Percentiles rank a stretch among this genome's conserved stretches.
Conservation (phyloP, 1,139 yeast genomes). For the Suzukiozyma palmioleophila region DNA sequence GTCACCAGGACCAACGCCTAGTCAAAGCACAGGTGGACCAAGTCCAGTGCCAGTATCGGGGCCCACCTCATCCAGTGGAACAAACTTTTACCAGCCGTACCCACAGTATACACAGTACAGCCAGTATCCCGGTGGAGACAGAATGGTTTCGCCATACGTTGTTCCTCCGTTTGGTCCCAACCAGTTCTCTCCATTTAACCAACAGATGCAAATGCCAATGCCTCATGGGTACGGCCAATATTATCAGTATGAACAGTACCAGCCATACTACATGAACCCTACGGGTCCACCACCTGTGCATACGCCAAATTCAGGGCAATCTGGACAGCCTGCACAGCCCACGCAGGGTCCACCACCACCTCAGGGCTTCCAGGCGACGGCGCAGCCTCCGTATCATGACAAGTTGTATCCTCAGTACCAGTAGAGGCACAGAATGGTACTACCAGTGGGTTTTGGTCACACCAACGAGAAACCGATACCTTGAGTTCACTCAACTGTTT, state of each 20-base stretch:
- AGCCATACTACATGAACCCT: not conserved
- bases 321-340: not conserved
- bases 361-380: not conserved
- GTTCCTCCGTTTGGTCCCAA: constrained; percentile 1
- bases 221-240: constrained; percentile 1
- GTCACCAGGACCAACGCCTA: not conserved
- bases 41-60: not conserved
- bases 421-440: not conserved
- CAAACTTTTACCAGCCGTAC: constrained; percentile 3
- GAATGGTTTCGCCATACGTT: constrained; percentile 2
- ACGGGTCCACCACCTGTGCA: not conserved
- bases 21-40: not conserved
- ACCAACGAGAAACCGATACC: too few species aligned
- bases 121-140: not conserved
- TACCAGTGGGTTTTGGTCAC: too few species aligned
- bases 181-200: constrained; percentile 3
- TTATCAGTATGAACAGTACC: constrained; percentile 1
- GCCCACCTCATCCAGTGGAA: not conserved
- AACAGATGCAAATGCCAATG: constrained; percentile 1
- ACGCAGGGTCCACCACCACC: not conserved
- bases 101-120: constrained; percentile 3
- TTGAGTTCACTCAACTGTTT: too few species aligned
- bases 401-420: constrained; percentile 3
- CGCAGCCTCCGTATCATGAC: not conserved
- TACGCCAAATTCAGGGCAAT: not conserved